Evolutionary conservation across 1,139 yeast species (phyloP).

Genomic region (Candida mesenterica): DNA sequence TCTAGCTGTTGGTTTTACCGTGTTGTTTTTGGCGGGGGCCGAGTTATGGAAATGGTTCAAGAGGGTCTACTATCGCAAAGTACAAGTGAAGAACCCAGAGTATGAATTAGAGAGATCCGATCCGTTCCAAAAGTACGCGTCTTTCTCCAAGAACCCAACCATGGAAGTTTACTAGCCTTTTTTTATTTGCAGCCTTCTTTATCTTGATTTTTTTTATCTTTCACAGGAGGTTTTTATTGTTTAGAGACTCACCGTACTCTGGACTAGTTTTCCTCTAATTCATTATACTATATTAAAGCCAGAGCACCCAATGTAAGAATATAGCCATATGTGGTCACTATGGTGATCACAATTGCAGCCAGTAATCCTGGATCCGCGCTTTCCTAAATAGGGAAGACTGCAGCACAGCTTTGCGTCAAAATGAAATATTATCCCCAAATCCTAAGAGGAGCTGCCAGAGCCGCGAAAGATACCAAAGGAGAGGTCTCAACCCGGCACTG

Average conservation of each 20-base stretch:
- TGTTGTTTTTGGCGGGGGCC: conserved; percentile 57
- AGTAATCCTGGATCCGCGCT: too few relatives aligned
- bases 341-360: too few relatives aligned
- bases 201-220: too few relatives aligned
- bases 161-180: conserved; percentile 17
- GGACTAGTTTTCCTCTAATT: conserved; percentile 11
- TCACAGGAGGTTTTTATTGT: conserved; percentile 15
- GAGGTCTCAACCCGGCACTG: too few relatives aligned
- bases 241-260: conserved; percentile 11
- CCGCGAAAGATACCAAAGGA: too few relatives aligned
- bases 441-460: too few relatives aligned
- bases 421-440: too few relatives aligned
- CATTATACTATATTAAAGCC: too few relatives aligned
- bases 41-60: conserved; percentile 70
- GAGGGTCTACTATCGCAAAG: conserved; percentile 52
- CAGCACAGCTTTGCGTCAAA: too few relatives aligned
- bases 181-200: not conserved
- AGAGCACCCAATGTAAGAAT: too few relatives aligned
- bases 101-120: conserved; percentile 61
- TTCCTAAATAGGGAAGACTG: too few relatives aligned
- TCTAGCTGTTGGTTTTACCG: conserved; percentile 61
- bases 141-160: conserved; percentile 52
- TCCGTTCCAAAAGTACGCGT: conserved; percentile 63
- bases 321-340: too few relatives aligned
- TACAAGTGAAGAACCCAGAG: conserved; percentile 48